Base-by-base conservation (phyloP, 228 moss, liverwort and hornwort genomes). In the Sphagnum fallax region DNA sequence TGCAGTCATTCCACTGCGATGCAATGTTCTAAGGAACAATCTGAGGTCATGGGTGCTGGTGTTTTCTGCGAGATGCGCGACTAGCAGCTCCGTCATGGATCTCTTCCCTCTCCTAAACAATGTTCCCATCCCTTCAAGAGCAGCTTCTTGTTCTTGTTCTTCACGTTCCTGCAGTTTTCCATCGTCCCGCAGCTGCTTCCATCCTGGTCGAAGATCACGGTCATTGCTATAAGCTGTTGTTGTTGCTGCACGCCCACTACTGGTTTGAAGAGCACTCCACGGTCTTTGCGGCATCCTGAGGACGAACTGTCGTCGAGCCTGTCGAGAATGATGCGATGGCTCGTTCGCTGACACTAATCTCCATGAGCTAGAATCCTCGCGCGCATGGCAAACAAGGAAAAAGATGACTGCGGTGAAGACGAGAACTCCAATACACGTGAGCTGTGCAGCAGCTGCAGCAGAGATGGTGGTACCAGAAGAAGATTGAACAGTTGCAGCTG, bases 111-210 rank as follows among this genome's bases (percentile, higher is more conserved):
- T 77, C 59, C 94, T 75, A 48, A 90, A 92, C 4, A 84, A 68
- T 72, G 80, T 72, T 14, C 94, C 94, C 90, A 95, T 81, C 12
- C 92, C 92, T 75, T 92, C 88, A 48, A 95, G 66, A 5, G 93
- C 93, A 0, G 70, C 52, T 61, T 32, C 32, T 32, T 60, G 65
- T 6, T 6, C 55, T 12, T 55, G 8, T 8, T 8, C 55, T 8
- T 8, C 12, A 8, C 55, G 9, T 55, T 55, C 55, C 55, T 12
- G 32, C 32, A 32, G 32, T 32, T 32, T 32, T 32, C 32, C 2
- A 32, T 32, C 32, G 32, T 32, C 32, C 32, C 32, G 32, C 32
- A 32, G 32, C 32, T 32, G 32, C 32, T 71, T 53, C 47, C 63
- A 8, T 2, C 8, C 63, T 48, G 8, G 32, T 16, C 47, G 63